phyloP scores from a whole-genome alignment of 352 stramenopile genomes.

The Globisporangium nodosum region DNA sequence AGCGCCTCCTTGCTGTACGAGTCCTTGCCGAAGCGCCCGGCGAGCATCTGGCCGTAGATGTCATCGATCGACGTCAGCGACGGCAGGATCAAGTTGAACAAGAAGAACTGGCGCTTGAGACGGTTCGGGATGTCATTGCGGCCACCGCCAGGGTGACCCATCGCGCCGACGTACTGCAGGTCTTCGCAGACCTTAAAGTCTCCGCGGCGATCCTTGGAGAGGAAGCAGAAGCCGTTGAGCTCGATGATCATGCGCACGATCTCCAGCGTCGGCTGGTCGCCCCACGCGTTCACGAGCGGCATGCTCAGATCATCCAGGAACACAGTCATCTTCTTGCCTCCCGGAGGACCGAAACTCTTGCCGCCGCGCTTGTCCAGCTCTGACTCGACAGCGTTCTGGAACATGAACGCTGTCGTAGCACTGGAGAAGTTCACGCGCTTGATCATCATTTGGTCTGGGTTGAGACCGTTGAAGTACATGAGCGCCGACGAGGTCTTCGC shows the following conservation, averaged over 20 bases:
- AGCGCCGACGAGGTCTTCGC: slow-evolving; percentile 97
- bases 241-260: slow-evolving; percentile 97
- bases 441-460: slow-evolving; percentile 92
- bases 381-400: slow-evolving; percentile 96
- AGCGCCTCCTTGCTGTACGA: slow-evolving; percentile 81
- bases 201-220: slow-evolving; percentile 97
- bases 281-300: slow-evolving; percentile 98
- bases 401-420: slow-evolving; percentile 97
- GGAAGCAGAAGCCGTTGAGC: slow-evolving; percentile 96
- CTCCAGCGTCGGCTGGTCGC: slow-evolving; percentile 97
- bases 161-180: slow-evolving; percentile 96
- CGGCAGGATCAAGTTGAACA: slow-evolving; percentile 97
- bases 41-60: slow-evolving; percentile 98
- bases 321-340: slow-evolving; percentile 98
- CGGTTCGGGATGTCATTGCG: slow-evolving; percentile 99
- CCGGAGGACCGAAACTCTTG: slow-evolving; percentile 97
- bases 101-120: slow-evolving; percentile 98
- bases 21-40: slow-evolving; percentile 90
- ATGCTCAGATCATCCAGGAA: slow-evolving; percentile 98
- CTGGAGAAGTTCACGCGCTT: slow-evolving; percentile 99
- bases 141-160: slow-evolving; percentile 95
- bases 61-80: slow-evolving; percentile 98
- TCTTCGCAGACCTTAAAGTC: slow-evolving; percentile 99
- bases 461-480: slow-evolving; percentile 97
- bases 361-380: slow-evolving; percentile 97